phyloP scores from a whole-genome alignment of 345 rosid species.

The Melaleuca quinquenervia region DNA sequence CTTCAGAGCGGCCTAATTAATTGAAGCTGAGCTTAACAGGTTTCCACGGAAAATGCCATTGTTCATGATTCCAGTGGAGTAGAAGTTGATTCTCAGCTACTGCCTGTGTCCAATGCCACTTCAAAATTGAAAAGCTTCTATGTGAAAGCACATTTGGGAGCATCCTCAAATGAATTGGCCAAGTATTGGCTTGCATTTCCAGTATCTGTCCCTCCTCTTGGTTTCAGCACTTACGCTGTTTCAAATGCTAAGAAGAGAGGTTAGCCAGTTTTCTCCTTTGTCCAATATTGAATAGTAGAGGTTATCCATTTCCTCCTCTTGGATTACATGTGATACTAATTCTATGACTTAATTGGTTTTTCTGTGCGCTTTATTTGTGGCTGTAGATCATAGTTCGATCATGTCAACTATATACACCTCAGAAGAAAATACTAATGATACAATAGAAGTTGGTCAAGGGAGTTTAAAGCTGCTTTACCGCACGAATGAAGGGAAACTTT shows the following conservation, averaged over 20 bases:
- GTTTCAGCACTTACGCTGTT: constrained; percentile 70
- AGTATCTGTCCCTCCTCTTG: constrained; percentile 85
- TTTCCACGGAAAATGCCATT: constrained; percentile 36
- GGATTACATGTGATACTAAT: not conserved
- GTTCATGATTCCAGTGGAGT: constrained; percentile 67
- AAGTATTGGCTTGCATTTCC: constrained; percentile 80
- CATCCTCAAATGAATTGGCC: constrained; percentile 27
- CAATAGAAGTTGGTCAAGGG: constrained; percentile 73
- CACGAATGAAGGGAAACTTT: constrained; percentile 43
- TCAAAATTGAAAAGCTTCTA: constrained; percentile 37
- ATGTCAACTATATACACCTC: constrained; percentile 31
- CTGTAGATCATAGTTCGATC: constrained; percentile 35
- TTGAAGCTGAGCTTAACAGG: constrained; percentile 21
- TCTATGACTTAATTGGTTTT: not conserved
- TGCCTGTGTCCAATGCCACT: constrained; percentile 53
- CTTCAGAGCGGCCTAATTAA: not conserved
- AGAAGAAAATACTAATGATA: constrained; percentile 24
- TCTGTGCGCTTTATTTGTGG: not conserved
- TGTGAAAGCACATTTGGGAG: constrained; percentile 69
- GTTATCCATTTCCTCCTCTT: not conserved
- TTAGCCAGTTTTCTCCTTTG: constrained; percentile 11
- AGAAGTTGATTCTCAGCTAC: constrained; percentile 67
- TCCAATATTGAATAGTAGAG: not conserved
- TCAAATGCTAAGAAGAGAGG: constrained; percentile 54
- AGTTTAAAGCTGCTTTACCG: constrained; percentile 57